Evolutionary conservation across 768 basidiomycete species (phyloP), one percentile per base, ranked within the genome.

Genomic region (Tulasnella sp.): DNA sequence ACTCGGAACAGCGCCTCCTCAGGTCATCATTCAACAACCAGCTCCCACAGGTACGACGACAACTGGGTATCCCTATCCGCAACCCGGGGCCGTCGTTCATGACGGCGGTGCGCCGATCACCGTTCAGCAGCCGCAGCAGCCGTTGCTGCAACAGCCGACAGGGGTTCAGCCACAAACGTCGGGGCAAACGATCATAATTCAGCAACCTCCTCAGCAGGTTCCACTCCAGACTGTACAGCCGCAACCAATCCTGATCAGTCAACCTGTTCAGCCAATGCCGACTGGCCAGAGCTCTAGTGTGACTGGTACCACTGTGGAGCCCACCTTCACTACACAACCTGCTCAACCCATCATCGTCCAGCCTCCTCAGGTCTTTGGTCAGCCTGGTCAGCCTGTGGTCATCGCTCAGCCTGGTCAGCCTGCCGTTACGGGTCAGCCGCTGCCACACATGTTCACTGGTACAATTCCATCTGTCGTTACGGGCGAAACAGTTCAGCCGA

Each of bases 41-140:
- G 18, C 40, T 46, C 56, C 75, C n/a, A 14, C 24, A 21, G n/a
- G 62, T 34, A n/a, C n/a, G 6, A 21, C 73, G 42, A 40, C 38
- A 24, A 74, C 4, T 9, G 40, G 38, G 36, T 42, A 40, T 39
- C 73, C 38, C 14, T 1, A 0, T 21, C 39, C n/a, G 73, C 73
- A 74, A 14, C 73, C 73, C 42, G 73, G 73, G 31, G 38, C 73
- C n/a, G 73, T 74, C 38, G 46, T 74, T 74, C 62, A 68, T 31
- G 62, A 27, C 1, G 62, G 62, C 34, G 27, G 34, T 16, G 27
- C 73, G 73, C 39, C 73, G 14, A 74, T 74, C 73, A 74, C 42
- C 3, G n/a, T 48, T 14, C 62, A 68, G 31, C 62, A 68, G 12
- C 62, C 62, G 6, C 62, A 74, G 38, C 73, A n/a, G n/a, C 73